A percentile compares a stretch with the other conserved stretches of the same genome.
Evolutionary conservation across 139 green algal genomes (phyloP).

Genomic region (Picochlorum sp.): DNA sequence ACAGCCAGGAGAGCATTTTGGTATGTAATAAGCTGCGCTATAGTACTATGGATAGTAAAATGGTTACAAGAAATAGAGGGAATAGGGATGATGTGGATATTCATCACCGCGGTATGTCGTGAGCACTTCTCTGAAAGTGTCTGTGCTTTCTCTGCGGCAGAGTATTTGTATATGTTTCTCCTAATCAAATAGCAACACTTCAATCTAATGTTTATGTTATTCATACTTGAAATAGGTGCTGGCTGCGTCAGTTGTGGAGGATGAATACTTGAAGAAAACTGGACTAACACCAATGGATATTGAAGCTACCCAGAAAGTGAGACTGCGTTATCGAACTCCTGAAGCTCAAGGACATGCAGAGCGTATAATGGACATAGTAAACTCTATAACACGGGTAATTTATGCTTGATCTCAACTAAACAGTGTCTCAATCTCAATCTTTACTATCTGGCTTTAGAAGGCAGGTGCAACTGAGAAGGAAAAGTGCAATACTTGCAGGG

Average conservation of each 20-base stretch:
- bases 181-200: background rate
- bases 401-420: background rate
- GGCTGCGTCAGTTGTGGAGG: conserved; percentile 32
- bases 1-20: conserved; percentile 24
- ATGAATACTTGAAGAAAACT: conserved; percentile 19
- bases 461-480: too few relatives aligned
- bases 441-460: too few relatives aligned
- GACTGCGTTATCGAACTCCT: conserved; percentile 12
- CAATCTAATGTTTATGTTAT: background rate
- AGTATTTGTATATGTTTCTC: background rate
- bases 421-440: too few relatives aligned
- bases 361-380: conserved; percentile 30
- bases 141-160: conserved; percentile 1
- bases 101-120: conserved; percentile 26
- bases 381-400: conserved; percentile 12
- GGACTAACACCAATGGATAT: conserved; percentile 26
- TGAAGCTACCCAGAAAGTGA: conserved; percentile 9
- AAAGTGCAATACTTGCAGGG: background rate
- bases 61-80: conserved; percentile 23
- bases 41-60: conserved; percentile 14
- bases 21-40: conserved; percentile 19
- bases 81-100: conserved; percentile 21
- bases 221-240: conserved; percentile 12
- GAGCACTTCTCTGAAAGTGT: background rate
- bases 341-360: conserved; percentile 36